Evolutionary conservation across 225 moss, liverwort and hornwort genomes (phyloP), one percentile per base, ranked within the genome.

Genomic region (Polytrichum commune): DNA sequence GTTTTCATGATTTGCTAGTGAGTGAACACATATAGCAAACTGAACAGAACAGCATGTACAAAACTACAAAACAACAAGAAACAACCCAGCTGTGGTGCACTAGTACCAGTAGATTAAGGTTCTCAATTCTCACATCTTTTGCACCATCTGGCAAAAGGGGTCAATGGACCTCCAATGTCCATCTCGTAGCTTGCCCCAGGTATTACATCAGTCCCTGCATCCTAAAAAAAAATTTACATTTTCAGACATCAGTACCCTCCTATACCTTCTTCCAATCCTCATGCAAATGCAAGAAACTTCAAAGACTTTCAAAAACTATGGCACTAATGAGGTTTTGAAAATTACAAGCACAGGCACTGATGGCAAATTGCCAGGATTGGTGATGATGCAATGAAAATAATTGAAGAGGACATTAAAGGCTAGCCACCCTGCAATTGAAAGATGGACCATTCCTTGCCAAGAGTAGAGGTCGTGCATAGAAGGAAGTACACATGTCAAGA

Each of bases 361-460:
- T 26, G 90, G 80, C 20, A 88, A 82, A 82, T 69, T 75, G 74
- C 93, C 93, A 69, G 92, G 93, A 83, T 94, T 88, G 25, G 92
- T 92, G 75, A 65, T 78, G 83, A 94, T 94, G 83, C 93, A 94
- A 77, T 69, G 85, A 60, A 88, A 67, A 69, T 94, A 94, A 82
- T 94, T 94, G 90, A 92, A 94, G 73, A 94, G 90, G 77, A 92
- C 85, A 70, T 90, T 92, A 69, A 90, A 90, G 55, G 90, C 65
- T 72, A 92, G 76, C 93, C 93, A 94, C 54, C 79, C 73, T 54
- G 93, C 91, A 78, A 94, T 69, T 65, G 84, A 63, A 53, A 94
- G 82, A 69, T 94, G 93, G 25, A 69, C 65, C 33, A 90, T 71
- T 69, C 93, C 92, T 85, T 76, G 77, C 75, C 84, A 80, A 64